Percentiles rank a stretch among this genome's conserved stretches.
phyloP scores from a whole-genome alignment of 768 basidiomycete genomes.

The Russula olivacea region DNA sequence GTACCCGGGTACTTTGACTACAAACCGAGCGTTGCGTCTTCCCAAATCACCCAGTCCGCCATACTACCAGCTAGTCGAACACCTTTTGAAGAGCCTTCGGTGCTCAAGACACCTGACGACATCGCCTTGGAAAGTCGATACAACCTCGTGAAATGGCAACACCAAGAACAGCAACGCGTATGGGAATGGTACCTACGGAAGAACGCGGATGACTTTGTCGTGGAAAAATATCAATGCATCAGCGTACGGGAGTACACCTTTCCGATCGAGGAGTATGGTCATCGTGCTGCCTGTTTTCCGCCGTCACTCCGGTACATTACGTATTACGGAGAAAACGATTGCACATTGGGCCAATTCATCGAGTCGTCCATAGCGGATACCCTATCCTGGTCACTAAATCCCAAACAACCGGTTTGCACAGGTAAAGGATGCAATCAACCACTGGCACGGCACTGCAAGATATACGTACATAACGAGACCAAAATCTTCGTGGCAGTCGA shows the following conservation, averaged over 20 bases:
- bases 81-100: slow-evolving; percentile 35
- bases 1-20: slow-evolving; percentile 41
- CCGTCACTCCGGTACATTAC: slow-evolving; percentile 68
- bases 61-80: slow-evolving; percentile 31
- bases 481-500: slow-evolving; percentile 81
- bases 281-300: slow-evolving; percentile 69
- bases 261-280: slow-evolving; percentile 62
- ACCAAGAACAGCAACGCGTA: slow-evolving; percentile 80
- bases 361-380: slow-evolving; percentile 70
- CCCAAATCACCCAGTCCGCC: slow-evolving; percentile 27
- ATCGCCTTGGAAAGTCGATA: slow-evolving; percentile 71
- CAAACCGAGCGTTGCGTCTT: slow-evolving; percentile 30
- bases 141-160: slow-evolving; percentile 65
- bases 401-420: slow-evolving; percentile 63
- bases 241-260: slow-evolving; percentile 73
- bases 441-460: slow-evolving; percentile 74
- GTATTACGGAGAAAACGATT: slow-evolving; percentile 91
- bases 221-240: slow-evolving; percentile 91
- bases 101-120: slow-evolving; percentile 59
- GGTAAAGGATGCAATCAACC: slow-evolving; percentile 83
- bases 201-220: slow-evolving; percentile 79
- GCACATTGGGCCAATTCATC: slow-evolving; percentile 89
- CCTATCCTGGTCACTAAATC: slow-evolving; percentile 61
- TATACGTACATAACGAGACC: slow-evolving; percentile 87
- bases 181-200: slow-evolving; percentile 96